Evolutionary conservation across 768 basidiomycete genomes (phyloP).

Genomic region (Trametes meyenii): DNA sequence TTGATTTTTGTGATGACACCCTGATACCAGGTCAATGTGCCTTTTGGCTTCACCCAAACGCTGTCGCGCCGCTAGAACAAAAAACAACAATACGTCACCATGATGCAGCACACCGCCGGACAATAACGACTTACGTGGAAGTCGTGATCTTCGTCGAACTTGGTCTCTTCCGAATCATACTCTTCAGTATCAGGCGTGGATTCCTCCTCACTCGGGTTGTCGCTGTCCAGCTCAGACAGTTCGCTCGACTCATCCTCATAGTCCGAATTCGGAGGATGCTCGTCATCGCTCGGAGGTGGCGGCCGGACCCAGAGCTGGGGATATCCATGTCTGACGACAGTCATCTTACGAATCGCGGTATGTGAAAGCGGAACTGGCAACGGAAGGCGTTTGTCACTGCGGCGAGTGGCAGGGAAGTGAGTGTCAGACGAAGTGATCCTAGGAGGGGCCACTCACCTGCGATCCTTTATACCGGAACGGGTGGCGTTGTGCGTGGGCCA

Average conservation of each 20-base stretch:
- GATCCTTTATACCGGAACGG: constrained; percentile 14
- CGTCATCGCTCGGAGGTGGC: constrained; percentile 16
- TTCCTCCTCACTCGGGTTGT: constrained; percentile 11
- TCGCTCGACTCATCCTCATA: constrained; percentile 15
- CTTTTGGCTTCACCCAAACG: constrained; percentile 19
- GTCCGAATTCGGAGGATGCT: background rate
- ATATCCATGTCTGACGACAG: constrained; percentile 5
- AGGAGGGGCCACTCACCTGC: background rate
- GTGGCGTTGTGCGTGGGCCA: constrained; percentile 18
- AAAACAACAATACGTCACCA: background rate
- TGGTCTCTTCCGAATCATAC: constrained; percentile 7
- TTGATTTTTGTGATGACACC: constrained; percentile 11
- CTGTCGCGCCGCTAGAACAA: constrained; percentile 6
- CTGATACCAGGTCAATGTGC: constrained; percentile 15
- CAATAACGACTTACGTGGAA: constrained; percentile 12
- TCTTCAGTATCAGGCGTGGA: constrained; percentile 16
- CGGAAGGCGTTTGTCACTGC: constrained; percentile 9
- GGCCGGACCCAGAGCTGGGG: constrained; percentile 5
- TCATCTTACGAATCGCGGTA: background rate
- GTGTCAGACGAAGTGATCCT: constrained; percentile 2
- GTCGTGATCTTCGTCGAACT: constrained; percentile 6
- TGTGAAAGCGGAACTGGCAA: background rate
- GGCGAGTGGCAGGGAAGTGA: constrained; percentile 12
- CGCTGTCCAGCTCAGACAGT: constrained; percentile 18
- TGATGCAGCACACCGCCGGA: background rate